phyloP scores from a whole-genome alignment of 208 protist genomes.

The Trypanosoma brucei region DNA sequence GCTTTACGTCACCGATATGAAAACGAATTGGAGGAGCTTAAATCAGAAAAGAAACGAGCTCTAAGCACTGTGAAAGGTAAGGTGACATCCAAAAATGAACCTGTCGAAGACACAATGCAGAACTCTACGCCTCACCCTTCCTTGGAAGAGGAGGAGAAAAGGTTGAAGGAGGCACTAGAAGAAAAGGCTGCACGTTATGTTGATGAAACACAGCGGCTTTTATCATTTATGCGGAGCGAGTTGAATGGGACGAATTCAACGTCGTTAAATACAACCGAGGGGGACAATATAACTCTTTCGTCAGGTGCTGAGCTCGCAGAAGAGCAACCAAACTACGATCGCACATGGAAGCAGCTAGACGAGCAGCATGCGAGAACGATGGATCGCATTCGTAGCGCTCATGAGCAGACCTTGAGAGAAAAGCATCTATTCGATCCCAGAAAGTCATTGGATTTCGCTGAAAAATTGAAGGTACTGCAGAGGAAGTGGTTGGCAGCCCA shows the following conservation, averaged over 20 bases:
- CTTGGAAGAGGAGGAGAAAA: constrained; percentile 12
- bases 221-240: constrained; percentile 3
- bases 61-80: neutral
- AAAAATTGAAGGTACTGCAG: constrained; percentile 31
- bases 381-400: constrained; percentile 32
- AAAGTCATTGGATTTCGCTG: constrained; percentile 25
- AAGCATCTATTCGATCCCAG: constrained; percentile 33
- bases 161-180: constrained; percentile 6
- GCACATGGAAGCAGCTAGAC: constrained; percentile 43
- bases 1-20: constrained; percentile 17
- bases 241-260: neutral
- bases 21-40: constrained; percentile 10
- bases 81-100: neutral
- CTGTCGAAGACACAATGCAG: neutral
- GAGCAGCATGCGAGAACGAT: constrained; percentile 42
- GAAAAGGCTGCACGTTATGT: constrained; percentile 12
- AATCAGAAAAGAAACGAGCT: constrained; percentile 6
- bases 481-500: constrained; percentile 40
- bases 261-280: neutral
- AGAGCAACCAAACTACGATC: constrained; percentile 16
- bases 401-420: constrained; percentile 28
- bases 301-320: constrained; percentile 3
- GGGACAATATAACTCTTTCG: neutral
- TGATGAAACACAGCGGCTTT: constrained; percentile 19
- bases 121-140: neutral